Evolutionary conservation across 192 early-diverging fungal genomes (phyloP).

Genomic region (Linnemannia hyalina): DNA sequence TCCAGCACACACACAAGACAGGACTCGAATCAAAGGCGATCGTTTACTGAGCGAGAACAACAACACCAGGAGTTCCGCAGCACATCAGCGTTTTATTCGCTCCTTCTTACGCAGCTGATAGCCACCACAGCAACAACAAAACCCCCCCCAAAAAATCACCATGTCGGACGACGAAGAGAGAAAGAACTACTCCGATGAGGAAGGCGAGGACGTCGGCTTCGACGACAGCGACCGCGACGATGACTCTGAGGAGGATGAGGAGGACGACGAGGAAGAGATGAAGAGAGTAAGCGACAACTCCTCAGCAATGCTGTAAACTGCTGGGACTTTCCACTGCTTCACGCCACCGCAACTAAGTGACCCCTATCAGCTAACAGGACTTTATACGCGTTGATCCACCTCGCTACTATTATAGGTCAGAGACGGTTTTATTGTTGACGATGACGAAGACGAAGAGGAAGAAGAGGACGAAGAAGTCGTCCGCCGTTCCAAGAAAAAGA

Average conservation of each 20-base stretch:
- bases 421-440: conserved; percentile 83
- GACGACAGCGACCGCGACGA: conserved; percentile 78
- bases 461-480: conserved; percentile 62
- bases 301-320: background rate
- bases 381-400: background rate
- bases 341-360: background rate
- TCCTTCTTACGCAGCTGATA: conserved; percentile 5
- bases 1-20: conserved; percentile 7
- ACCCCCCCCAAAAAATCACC: background rate
- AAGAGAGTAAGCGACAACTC: conserved; percentile 23
- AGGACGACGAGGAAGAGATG: conserved; percentile 61
- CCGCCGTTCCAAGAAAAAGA: conserved; percentile 54
- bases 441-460: conserved; percentile 76
- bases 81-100: background rate
- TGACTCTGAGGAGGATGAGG: conserved; percentile 70
- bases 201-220: conserved; percentile 69
- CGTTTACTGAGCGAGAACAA: background rate
- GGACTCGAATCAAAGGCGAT: conserved; percentile 20
- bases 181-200: conserved; percentile 66
- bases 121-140: background rate
- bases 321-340: background rate
- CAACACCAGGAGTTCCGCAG: background rate
- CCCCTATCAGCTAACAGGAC: background rate
- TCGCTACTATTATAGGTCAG: conserved; percentile 52
- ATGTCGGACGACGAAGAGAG: conserved; percentile 61